Evolutionary conservation across 2,329 filamentous ascomycete genomes (phyloP), one percentile per base, ranked within the genome.

Genomic region (Nemania sp.): DNA sequence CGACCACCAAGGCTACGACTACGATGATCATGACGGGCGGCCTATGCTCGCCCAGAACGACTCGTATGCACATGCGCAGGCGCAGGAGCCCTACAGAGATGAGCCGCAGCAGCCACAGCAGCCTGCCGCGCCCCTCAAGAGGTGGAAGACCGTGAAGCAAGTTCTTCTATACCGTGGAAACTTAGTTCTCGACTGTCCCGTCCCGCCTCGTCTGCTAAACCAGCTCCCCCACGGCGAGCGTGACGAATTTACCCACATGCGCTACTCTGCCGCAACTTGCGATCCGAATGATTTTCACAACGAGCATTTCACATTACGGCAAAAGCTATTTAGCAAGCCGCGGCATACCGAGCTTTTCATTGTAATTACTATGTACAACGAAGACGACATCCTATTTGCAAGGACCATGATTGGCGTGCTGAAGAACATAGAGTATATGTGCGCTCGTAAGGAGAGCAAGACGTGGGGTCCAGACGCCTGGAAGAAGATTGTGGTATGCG

Each of bases 101-200:
- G 71, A 77, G 15, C 72, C 73, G 19, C 62, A 50, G 6, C 59
- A 61, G 19, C 62, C 49, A 5, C 59, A 61, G 39, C 61, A 49
- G 77, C 80, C 17, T 79, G 61, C 82, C 78, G 51, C 81, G 77
- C 59, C 81, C 4, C 85, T 97, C 62, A 88, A 90, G 71, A 83
- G 94, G 70, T 97, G 91, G 90, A 99, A 97, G 79, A 99, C 94
- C 0, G 93, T 99, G 43, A 99, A 97, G 75, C 91, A 97, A 76
- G 93, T 99, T n/a, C 86, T 95, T 66, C 75, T 99, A 48, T 99
- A 96, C 79, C 88, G 95, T 62, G 94, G 94, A 60, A 99, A 99
- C 73, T 82, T 99, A 66, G 92, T 99, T 31, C 85, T 99, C 3
- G 94, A 99, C 72, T 99, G 94, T 69, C 94, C 94, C 0, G 90